Evolutionary conservation across 2,329 filamentous ascomycete species (phyloP).

Genomic region (Cryoendolithus antarcticus): DNA sequence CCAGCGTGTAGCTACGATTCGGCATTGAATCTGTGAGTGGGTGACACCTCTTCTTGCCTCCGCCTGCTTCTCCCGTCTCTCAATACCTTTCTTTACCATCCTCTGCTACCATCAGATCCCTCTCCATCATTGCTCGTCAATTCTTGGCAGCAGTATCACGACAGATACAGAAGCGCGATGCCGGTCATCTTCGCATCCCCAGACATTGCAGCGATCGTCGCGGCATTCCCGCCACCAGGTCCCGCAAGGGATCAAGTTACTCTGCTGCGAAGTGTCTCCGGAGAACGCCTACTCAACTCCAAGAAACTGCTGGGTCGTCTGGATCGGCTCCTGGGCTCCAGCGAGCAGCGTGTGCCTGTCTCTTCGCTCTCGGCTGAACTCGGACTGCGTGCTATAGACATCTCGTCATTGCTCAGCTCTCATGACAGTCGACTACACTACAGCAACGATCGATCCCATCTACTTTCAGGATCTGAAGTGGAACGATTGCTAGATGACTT

Average conservation of each 20-base stretch:
- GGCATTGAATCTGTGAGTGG: too few relatives aligned
- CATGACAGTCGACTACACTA: slow-evolving; percentile 4
- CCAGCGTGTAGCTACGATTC: too few relatives aligned
- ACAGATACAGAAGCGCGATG: slow-evolving; percentile 6
- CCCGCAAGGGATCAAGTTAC: slow-evolving; percentile 9
- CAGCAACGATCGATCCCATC: background rate
- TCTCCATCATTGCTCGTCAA: too few relatives aligned
- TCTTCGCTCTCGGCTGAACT: slow-evolving; percentile 8
- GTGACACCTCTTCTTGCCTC: too few relatives aligned
- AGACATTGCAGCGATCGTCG: slow-evolving; percentile 16
- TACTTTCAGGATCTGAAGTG: too few relatives aligned
- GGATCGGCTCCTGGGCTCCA: slow-evolving; percentile 7
- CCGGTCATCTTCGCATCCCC: slow-evolving; percentile 14
- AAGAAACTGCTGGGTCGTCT: slow-evolving; percentile 6
- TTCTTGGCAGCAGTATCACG: too few relatives aligned
- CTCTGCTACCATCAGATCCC: too few relatives aligned
- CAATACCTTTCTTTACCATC: too few relatives aligned
- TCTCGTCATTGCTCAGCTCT: slow-evolving; percentile 5
- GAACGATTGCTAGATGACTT: too few relatives aligned
- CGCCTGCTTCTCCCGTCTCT: too few relatives aligned
- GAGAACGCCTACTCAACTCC: slow-evolving; percentile 12
- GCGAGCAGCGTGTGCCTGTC: slow-evolving; percentile 7
- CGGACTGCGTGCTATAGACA: slow-evolving; percentile 6
- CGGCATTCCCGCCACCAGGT: slow-evolving; percentile 13
- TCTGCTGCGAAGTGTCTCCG: slow-evolving; percentile 13